Evolutionary conservation across 2,329 filamentous ascomycete species (phyloP), one percentile per base, ranked within the genome.

Genomic region (Colletotrichum neosansevieriae): DNA sequence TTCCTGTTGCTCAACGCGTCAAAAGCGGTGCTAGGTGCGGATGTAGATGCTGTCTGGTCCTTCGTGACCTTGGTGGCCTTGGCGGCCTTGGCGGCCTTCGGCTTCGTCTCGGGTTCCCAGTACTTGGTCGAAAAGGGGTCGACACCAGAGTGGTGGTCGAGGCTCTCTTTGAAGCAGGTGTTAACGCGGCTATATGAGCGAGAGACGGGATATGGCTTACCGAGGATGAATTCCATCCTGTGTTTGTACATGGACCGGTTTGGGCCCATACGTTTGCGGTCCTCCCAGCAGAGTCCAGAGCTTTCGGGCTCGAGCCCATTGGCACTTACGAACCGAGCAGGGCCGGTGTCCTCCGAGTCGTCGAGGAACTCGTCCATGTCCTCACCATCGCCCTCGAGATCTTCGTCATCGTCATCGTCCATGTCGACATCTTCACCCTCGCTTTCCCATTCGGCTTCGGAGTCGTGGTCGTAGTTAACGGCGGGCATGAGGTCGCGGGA

Each of bases 311-410:
- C 88, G 74, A 97, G 85, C 71, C 93, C 89, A 34, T 90, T 89
- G 83, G 87, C 74, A 87, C 80, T 90, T 79, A 76, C 87, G 82
- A 83, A 87, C 86, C 77, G 84, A 71, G 79, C 83, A 76, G 79
- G 81, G 68, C 81, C 86, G 75, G 78, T 75, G 69, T 96, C 93
- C 60, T 97, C 93, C 6, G 93, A 93, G 73, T 97, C 93, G 73
- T 97, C 94, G 2, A 98, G 83, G 75, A 98, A 98, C 17, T 90
- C 94, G 4, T 94, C 93, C 90, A 97, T 92, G 68, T 97, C 47
- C 4, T 51, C 94, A 68, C 97, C 94, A 15, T 93, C 92, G n/a
- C 89, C 91, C 65, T 92, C 91, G 0, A 84, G 71, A n/a, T 86
- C 94, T 83, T 86, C 94, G 81, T 87, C 87, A 32, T 86, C 85